Conservation (phyloP, 2,329 filamentous ascomycete species). For the Pseudophaeomoniella oleicola region DNA sequence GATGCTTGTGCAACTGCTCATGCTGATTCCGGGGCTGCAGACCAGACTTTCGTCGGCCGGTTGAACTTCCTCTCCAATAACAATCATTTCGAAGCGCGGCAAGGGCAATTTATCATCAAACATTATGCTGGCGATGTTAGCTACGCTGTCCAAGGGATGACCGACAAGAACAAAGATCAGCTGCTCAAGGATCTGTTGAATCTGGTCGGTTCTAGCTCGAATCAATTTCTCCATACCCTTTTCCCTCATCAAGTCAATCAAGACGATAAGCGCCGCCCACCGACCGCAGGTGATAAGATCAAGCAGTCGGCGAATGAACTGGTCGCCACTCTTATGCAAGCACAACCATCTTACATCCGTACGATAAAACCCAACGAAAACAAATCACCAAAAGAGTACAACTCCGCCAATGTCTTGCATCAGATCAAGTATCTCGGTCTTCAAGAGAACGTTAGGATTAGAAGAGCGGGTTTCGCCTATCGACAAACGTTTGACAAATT, state of each 20-base stretch:
- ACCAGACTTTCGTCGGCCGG: constrained; percentile 88
- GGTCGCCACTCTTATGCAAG: constrained; percentile 92
- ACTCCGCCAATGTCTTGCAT: constrained; percentile 80
- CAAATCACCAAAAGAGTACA: constrained; percentile 90
- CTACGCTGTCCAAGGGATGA: constrained; percentile 92
- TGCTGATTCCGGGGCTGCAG: constrained; percentile 83
- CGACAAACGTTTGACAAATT: constrained; percentile 97
- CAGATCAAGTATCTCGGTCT: constrained; percentile 98
- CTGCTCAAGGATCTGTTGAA: constrained; percentile 86
- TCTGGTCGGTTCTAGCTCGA: constrained; percentile 69
- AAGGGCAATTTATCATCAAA: constrained; percentile 96
- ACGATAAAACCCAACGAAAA: constrained; percentile 99
- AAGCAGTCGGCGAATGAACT: constrained; percentile 87
- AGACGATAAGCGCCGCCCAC: constrained; percentile 86
- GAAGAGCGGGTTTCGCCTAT: constrained; percentile 90
- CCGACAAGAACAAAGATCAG: constrained; percentile 98
- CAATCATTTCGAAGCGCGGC: constrained; percentile 76
- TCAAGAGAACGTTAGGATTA: constrained; percentile 97
- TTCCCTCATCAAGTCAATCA: constrained; percentile 92
- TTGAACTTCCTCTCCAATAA: constrained; percentile 79
- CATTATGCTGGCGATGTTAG: constrained; percentile 96
- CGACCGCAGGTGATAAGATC: constrained; percentile 92
- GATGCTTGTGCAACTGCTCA: constrained; percentile 98
- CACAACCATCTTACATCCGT: constrained; percentile 91
- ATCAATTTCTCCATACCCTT: constrained; percentile 70